phyloP scores from a whole-genome alignment of 2,329 filamentous ascomycete species.

The Colletotrichum zoysiae region DNA sequence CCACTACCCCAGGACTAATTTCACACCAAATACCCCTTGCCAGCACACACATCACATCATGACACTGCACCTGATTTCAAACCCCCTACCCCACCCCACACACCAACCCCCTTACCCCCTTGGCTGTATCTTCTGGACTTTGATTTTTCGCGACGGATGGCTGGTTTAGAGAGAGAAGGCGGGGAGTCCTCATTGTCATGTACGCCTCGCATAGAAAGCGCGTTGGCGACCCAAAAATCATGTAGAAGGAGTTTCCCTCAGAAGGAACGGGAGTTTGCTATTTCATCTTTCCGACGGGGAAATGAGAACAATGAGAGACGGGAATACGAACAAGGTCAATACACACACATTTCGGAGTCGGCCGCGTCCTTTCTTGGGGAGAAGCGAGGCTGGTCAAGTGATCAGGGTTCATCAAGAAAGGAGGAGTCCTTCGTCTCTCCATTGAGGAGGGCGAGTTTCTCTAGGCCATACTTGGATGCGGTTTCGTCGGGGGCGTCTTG shows the following conservation, averaged over 20 bases:
- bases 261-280: conserved; percentile 37
- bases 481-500: conserved; percentile 25
- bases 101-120: conserved; percentile 12
- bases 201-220: conserved; percentile 42
- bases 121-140: conserved; percentile 44
- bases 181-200: conserved; percentile 43
- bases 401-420: conserved; percentile 26
- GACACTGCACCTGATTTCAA: conserved; percentile 36
- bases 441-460: conserved; percentile 10
- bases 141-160: conserved; percentile 40
- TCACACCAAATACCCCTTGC: conserved; percentile 41
- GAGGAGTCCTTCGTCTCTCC: conserved; percentile 10
- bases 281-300: conserved; percentile 37
- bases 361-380: conserved; percentile 33
- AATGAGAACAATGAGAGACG: conserved; percentile 41
- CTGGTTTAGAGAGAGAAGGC: conserved; percentile 42
- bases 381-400: conserved; percentile 28
- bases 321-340: conserved; percentile 36
- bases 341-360: conserved; percentile 38
- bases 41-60: conserved; percentile 37
- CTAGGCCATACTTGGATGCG: conserved; percentile 31
- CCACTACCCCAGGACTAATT: conserved; percentile 41
- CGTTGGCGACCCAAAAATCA: conserved; percentile 43
- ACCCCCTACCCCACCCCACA: not conserved
- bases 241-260: conserved; percentile 44